Base-by-base conservation (phyloP, 495 filamentous ascomycete species). In the Trichocladium uniseriatum region DNA sequence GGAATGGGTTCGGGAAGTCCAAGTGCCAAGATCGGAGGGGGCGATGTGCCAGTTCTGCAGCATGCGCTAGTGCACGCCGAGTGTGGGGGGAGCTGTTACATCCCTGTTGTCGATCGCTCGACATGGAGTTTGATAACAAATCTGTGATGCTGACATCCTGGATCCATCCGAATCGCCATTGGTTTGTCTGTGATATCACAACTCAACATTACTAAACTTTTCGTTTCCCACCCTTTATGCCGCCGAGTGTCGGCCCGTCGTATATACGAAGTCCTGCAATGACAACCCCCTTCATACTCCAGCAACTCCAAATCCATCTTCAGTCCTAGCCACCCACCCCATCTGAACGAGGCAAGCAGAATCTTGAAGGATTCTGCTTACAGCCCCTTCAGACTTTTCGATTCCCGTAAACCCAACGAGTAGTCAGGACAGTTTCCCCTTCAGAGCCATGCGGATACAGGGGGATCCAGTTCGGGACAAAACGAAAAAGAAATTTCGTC, bases 251-350 rank as follows among this genome's bases (percentile, higher is more conserved):
- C 6, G 15, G 6, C n/a, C 46, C 29, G 10, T 43, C 11, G 15
- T 38, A 38, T 38, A 11, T 21, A 42, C n/a, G n/a, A n/a, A n/a
- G n/a, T n/a, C n/a, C 14, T 21, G 11, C 28, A 15, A 28, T 43
- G 31, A 10, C 31, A 32, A 10, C 11, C 31, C 31, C 11, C 31
- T 19, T 38, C 39, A 10, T 29, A 49, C 47, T 49, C 47, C 45
- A 48, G 34, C 45, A 43, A 49, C 47, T 49, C 47, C 47, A 20
- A 35, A 28, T 21, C 47, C 39, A 15, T 49, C 31, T 38, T 28
- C 42, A 49, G 15, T 32, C 31, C 27, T 31, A 36, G 31, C 31
- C 47, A n/a, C 21, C 39, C 47, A 49, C 10, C 11, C 18, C 16
- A 34, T 31, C 34, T 38, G 28, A 9, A 27, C 22, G 5, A 29